Evolutionary conservation across 1,284 basidiomycete species (phyloP), one percentile per base, ranked within the genome.

Genomic region (Ceratobasidium sp.): DNA sequence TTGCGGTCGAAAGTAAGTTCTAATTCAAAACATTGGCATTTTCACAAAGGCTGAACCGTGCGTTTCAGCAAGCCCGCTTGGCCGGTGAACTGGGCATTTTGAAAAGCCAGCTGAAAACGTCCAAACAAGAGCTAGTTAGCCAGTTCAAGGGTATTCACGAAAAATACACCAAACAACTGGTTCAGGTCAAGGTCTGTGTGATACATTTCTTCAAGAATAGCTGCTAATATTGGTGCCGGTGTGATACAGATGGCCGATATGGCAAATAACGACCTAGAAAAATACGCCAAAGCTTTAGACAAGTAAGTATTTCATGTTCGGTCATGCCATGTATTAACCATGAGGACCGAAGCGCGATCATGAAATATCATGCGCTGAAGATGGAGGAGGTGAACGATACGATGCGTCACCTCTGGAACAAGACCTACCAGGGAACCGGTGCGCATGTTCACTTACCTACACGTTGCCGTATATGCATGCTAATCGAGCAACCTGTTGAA

Each of bases 311-410:
- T 48, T n/a, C 77, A 12, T 10, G 8, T 75, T 44, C 16, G 7
- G 18, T 4, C 44, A 62, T 14, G 38, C 20, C 27, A 20, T 46
- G 50, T n/a, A 41, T 18, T 66, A 18, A 75, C 35, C n/a, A 20
- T 27, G n/a, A 7, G 41, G 52, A 46, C 65, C 7, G 20, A 79
- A 97, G 96, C 81, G 97, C 96, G 60, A 99, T 99, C 85, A 96
- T 99, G 94, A 95, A 95, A 84, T 99, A 98, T 83, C 98, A 99
- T 83, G 88, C 93, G n/a, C 89, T 98, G 83, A 99, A 99, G 86
- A 99, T 99, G 98, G 96, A 96, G 84, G 98, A 99, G 88, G 97
- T 99, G 82, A 99, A 99, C 82, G 96, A 97, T 82, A 96, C 92
- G 30, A 98, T 98, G 91, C 92, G 93, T 77, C 94, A 96, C 83